Evolutionary conservation across 2,329 filamentous ascomycete genomes (phyloP), one percentile per base, ranked within the genome.

Genomic region (Monosporascus sp.): DNA sequence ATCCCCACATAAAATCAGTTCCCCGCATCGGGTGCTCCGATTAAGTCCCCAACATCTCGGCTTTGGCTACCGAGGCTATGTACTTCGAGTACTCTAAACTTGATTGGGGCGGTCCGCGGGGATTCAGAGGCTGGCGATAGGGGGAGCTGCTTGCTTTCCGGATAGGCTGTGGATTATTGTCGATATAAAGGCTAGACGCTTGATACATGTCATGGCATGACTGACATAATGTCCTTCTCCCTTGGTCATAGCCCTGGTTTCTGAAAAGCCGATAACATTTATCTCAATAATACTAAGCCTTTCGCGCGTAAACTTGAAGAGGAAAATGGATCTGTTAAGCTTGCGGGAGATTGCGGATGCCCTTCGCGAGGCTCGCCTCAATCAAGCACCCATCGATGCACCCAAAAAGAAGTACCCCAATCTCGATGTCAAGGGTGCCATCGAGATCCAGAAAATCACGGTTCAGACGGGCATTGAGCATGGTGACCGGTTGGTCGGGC

Each of bases 401-500:
- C 63, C 62, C 5, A 47, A 56, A 45, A 54, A 61, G 46, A 62
- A 57, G 9, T 60, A 56, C 36, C 59, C 58, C 8, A 48, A 41
- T 22, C 59, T 66, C 20, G 57, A 61, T 45, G 55, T 58, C 19
- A 53, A 60, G 36, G 55, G 52, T 17, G 62, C 61, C 31, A 61
- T 65, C 22, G 56, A 64, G 40, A 53, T 66, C 17, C 54, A 60
- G 43, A 56, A 46, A n/a, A 58, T 64, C 46, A 63, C 56, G 0
- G 59, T 62, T 22, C 52, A 59, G 16, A 56, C 54, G 14, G 61
- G 57, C 3, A 49, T 61, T n/a, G 55, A 60, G 19, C 41, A 59
- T 41, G 62, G 62, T 2, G 63, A 63, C 43, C 58, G 64, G 7
- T 50, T 60, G 24, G 61, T 65, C 14, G 62, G 59, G n/a, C 64